Evolutionary conservation across 1,284 basidiomycete species (phyloP).

Genomic region (Cutaneotrichosporon sp.): DNA sequence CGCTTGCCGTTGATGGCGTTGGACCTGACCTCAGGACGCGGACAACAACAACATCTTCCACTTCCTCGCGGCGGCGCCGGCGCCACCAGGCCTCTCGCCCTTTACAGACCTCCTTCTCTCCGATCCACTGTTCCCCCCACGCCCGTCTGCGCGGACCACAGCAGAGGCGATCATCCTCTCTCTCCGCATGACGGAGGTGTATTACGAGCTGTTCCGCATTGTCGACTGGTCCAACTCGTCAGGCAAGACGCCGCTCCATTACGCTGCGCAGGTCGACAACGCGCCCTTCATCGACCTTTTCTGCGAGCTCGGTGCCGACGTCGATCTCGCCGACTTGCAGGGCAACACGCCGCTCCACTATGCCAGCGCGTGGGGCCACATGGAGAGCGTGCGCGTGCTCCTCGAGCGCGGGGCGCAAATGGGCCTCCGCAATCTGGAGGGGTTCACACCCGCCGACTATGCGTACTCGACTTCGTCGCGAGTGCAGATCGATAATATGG

Average conservation of each 20-base stretch:
- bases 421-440: slow-evolving; percentile 75
- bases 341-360: slow-evolving; percentile 92
- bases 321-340: slow-evolving; percentile 78
- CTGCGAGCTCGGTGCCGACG: slow-evolving; percentile 79
- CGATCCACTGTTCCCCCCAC: slow-evolving; percentile 26
- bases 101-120: slow-evolving; percentile 27
- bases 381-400: slow-evolving; percentile 72
- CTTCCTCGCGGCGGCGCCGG: slow-evolving; percentile 70
- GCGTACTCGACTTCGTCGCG: slow-evolving; percentile 62
- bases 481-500: slow-evolving; percentile 28
- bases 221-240: slow-evolving; percentile 84
- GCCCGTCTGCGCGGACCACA: slow-evolving; percentile 10
- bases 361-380: slow-evolving; percentile 41
- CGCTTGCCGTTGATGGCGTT: slow-evolving; percentile 84
- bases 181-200: slow-evolving; percentile 36
- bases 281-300: slow-evolving; percentile 69
- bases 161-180: slow-evolving; percentile 24
- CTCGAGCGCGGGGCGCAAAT: slow-evolving; percentile 83
- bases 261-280: slow-evolving; percentile 81
- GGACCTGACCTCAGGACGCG: slow-evolving; percentile 61
- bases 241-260: slow-evolving; percentile 83
- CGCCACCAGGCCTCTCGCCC: slow-evolving; percentile 34
- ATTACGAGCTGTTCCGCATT: slow-evolving; percentile 54
- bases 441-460: slow-evolving; percentile 86
- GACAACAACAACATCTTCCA: slow-evolving; percentile 87